phyloP scores from a whole-genome alignment of 805 yeast genomes.

The Huiozyma sinensis region DNA sequence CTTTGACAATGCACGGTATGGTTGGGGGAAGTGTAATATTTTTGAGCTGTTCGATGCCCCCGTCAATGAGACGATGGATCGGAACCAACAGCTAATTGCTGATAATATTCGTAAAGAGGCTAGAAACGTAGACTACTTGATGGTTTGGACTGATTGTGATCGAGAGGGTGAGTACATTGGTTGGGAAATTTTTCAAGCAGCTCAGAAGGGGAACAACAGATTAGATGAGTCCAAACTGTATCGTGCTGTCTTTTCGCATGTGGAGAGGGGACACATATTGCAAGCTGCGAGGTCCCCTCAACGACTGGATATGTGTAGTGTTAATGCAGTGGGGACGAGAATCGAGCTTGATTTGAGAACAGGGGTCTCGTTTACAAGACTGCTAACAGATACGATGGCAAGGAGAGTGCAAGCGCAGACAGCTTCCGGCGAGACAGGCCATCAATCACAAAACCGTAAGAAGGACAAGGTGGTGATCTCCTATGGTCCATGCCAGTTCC shows the following conservation, averaged over 20 bases:
- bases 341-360: conserved; percentile 81
- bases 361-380: conserved; percentile 81
- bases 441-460: background rate
- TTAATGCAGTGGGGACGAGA: conserved; percentile 78
- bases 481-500: conserved; percentile 93
- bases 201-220: conserved; percentile 33
- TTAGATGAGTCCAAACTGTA: conserved; percentile 41
- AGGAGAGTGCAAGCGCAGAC: conserved; percentile 11
- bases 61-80: conserved; percentile 33
- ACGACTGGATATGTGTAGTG: conserved; percentile 52
- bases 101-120: conserved; percentile 62
- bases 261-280: conserved; percentile 63
- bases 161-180: conserved; percentile 94
- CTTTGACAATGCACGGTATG: conserved; percentile 38
- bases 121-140: conserved; percentile 45
- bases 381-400: conserved; percentile 44
- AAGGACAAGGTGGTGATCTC: conserved; percentile 34
- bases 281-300: conserved; percentile 65
- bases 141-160: conserved; percentile 99
- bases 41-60: conserved; percentile 66
- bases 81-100: conserved; percentile 40
- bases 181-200: conserved; percentile 66
- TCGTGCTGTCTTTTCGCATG: conserved; percentile 81
- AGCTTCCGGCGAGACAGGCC: background rate
- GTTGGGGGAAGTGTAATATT: conserved; percentile 60